A percentile compares a stretch with the other conserved stretches of the same genome.
Conservation (phyloP, 305 asterid genomes). For the Fraxinus baroniana region DNA sequence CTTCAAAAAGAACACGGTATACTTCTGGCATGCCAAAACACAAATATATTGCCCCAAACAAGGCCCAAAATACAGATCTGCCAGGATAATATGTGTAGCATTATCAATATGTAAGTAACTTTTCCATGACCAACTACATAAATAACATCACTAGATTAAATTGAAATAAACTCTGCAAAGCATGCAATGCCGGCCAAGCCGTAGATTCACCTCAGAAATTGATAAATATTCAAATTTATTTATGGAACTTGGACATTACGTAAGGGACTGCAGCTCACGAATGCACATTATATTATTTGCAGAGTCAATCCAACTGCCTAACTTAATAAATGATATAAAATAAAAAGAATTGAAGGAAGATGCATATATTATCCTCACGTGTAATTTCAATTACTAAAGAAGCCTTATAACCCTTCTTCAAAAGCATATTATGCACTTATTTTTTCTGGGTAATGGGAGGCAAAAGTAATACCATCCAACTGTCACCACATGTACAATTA, state of each 20-base stretch:
- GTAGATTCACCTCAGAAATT: neutral
- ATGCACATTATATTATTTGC: neutral
- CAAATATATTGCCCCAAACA: constrained; percentile 96
- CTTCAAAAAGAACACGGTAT: constrained; percentile 94
- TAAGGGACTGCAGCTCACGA: neutral
- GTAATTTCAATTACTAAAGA: neutral
- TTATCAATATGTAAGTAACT: constrained; percentile 6
- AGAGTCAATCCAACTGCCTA: neutral
- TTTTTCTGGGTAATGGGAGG: neutral
- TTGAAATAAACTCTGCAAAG: neutral
- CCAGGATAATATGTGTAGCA: constrained; percentile 22
- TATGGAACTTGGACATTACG: neutral
- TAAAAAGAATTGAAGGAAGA: neutral
- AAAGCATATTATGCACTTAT: neutral
- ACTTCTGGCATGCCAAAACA: constrained; percentile 99
- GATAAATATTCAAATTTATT: constrained; percentile 1
- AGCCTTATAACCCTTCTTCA: constrained; percentile 3
- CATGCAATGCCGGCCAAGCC: neutral
- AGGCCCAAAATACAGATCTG: constrained; percentile 97
- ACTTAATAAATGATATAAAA: neutral
- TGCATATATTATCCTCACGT: neutral
- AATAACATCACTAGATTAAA: neutral
- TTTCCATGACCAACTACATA: neutral
- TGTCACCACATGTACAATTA: neutral
- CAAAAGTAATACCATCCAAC: neutral